Base-by-base conservation (phyloP, 495 filamentous ascomycete species). In the Copromyces sp. region DNA sequence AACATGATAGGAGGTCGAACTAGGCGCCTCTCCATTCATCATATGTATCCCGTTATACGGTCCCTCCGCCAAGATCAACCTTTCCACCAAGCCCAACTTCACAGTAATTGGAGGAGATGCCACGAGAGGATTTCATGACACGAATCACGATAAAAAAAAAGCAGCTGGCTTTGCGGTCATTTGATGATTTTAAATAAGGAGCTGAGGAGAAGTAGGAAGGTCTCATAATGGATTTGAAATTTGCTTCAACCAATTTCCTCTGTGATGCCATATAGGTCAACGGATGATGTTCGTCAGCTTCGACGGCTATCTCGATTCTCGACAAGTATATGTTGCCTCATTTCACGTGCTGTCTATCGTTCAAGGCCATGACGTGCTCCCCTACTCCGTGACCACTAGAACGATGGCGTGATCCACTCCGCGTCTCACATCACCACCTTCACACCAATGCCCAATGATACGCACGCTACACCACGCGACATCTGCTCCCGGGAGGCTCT, bases 331-430 rank as follows among this genome's bases (percentile, higher is more conserved):
- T 61, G 29, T 71, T 40, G 68, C 45, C 37, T 39, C 44, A 41
- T 38, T 9, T 65, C 11, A 17, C 16, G 11, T 38, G 11, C 12
- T 53, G 9, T 24, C 45, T 24, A 45, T 12, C 9, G 45, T 32
- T 16, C 16, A 14, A 61, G 29, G 68, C 40, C 24, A 68, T 73
- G 44, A 42, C 69, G 72, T 70, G 72, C 72, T 70, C 12, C 16
- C 39, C 69, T 69, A 39, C 44, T 44, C 7, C 32, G 37, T 59
- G 3, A 42, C 38, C 39, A 29, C 61, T 24, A 74, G 20, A 71
- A 69, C 74, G 75, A 79, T 79, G 71, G 70, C 76, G 74, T 75
- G 74, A 77, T 77, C 71, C 37, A 37, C 74, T 75, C 77, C 74
- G 72, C 74, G 76, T 75, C 76, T 79, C 74, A 47, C 77, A 79